phyloP scores from a whole-genome alignment of 345 rosid species.

The Eucalyptus melliodora region DNA sequence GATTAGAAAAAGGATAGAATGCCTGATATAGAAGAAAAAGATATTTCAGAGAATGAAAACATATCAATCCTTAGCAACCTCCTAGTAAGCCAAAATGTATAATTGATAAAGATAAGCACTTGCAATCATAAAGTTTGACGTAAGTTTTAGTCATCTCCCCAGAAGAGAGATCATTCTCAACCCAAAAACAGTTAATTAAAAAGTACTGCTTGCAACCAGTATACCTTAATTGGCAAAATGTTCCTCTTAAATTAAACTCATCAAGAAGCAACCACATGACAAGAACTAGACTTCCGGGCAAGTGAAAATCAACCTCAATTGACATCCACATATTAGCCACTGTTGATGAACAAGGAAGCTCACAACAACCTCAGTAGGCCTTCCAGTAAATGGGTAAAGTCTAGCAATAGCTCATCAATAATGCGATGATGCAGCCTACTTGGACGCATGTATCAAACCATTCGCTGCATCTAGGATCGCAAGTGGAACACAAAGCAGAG shows the following conservation, averaged over 20 bases:
- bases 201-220: not conserved
- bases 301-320: not conserved
- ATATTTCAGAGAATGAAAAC: not conserved
- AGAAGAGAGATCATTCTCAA: not conserved
- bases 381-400: not conserved
- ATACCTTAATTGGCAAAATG: not conserved
- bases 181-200: not conserved
- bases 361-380: not conserved
- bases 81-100: not conserved
- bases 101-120: not conserved
- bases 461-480: not conserved
- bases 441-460: not conserved
- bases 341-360: not conserved
- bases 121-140: not conserved
- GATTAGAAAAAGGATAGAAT: not conserved
- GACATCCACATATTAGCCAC: not conserved
- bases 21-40: not conserved
- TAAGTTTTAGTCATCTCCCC: not conserved
- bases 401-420: not conserved
- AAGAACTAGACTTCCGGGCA: not conserved
- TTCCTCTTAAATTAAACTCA: not conserved
- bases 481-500: not conserved
- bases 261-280: not conserved
- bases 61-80: not conserved
- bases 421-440: not conserved